These are phyloP conservation scores for Tolypocladium sp. DNA, from an alignment of 2,329 filamentous ascomycete species.

Conservation along the genomic window DNA sequence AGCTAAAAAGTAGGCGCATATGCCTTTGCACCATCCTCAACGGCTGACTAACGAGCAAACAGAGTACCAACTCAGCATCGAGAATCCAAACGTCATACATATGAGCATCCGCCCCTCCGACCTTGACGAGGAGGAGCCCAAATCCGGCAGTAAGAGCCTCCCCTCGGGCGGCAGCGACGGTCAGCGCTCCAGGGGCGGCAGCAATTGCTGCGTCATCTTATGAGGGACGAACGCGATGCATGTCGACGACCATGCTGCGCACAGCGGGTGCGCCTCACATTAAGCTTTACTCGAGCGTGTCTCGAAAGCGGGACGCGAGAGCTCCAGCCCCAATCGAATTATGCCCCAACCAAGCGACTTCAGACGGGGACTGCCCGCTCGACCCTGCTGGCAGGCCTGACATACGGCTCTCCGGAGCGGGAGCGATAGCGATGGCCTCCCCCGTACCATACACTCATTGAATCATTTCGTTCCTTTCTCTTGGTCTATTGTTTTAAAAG, in stretches of 20 bases:
- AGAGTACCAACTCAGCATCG: conserved; percentile 74
- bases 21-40: neutral
- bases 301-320: neutral
- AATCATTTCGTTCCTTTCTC: neutral
- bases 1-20: conserved; percentile 64
- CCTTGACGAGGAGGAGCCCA: conserved; percentile 71
- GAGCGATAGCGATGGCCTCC: neutral
- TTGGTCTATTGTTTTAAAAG: conserved; percentile 1
- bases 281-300: neutral
- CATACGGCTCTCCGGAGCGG: neutral
- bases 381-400: neutral
- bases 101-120: conserved; percentile 89
- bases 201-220: conserved; percentile 42
- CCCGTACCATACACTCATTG: neutral
- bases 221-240: conserved; percentile 14
- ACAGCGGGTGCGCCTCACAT: neutral
- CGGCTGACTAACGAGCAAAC: conserved; percentile 3
- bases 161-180: conserved; percentile 31
- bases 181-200: conserved; percentile 28
- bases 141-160: conserved; percentile 47
- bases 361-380: neutral
- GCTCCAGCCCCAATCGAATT: neutral
- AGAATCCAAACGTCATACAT: conserved; percentile 78
- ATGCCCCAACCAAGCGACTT: neutral
- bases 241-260: neutral